These are phyloP conservation scores for Capronia epimyces DNA, from an alignment of 2,329 filamentous ascomycete species.

Conservation along the genomic window DNA sequence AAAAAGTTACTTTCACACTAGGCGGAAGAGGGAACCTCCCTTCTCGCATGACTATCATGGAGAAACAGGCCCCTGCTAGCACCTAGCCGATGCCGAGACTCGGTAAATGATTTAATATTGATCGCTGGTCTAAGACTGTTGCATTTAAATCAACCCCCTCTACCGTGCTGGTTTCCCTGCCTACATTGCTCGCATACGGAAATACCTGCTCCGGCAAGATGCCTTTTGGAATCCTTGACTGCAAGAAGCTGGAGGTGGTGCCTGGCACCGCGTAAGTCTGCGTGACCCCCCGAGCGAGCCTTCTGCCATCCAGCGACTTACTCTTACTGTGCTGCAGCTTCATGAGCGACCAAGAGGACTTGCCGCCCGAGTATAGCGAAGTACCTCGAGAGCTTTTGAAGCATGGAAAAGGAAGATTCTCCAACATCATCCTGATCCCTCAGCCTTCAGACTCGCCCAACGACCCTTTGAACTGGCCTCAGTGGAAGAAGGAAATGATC, in stretches of 20 bases:
- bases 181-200: background rate
- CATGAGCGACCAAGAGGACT: constrained; percentile 35
- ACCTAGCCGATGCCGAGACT: background rate
- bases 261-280: constrained; percentile 29
- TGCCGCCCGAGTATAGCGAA: constrained; percentile 44
- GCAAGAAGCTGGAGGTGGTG: constrained; percentile 31
- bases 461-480: constrained; percentile 32
- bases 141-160: background rate
- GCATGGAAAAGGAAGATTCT: constrained; percentile 31
- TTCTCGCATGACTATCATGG: background rate
- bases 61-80: background rate
- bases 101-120: background rate
- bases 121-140: background rate
- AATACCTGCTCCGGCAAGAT: constrained; percentile 13
- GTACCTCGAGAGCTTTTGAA: constrained; percentile 32
- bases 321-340: constrained; percentile 8
- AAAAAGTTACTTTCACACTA: background rate
- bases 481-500: constrained; percentile 45
- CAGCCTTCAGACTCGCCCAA: constrained; percentile 31
- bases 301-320: background rate
- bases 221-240: constrained; percentile 33
- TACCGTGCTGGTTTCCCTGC: background rate
- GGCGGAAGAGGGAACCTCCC: background rate
- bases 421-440: constrained; percentile 27
- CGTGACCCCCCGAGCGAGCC: background rate